Evolutionary conservation across 352 stramenopile genomes (phyloP), one percentile per base, ranked within the genome.

Genomic region (Plasmopara halstedii): DNA sequence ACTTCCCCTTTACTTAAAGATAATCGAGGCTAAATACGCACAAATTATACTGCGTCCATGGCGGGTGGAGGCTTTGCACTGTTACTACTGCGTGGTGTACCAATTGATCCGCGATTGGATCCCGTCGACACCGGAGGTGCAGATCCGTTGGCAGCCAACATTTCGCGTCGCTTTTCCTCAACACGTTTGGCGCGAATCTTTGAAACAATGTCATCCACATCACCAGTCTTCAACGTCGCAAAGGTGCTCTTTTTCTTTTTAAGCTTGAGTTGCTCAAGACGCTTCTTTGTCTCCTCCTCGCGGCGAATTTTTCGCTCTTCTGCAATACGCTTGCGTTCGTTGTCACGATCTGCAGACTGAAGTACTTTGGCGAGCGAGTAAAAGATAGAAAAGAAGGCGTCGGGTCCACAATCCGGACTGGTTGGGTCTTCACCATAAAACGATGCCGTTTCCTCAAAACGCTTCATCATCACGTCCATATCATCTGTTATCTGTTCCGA

Each of bases 331-430:
- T 88, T 88, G 37, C 80, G 80, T 49, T 92, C 80, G 23, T 92
- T 92, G 47, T 92, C 80, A 14, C 77, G 80, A 46, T 88, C 80
- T 0, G 80, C 80, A 0, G 75, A 75, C 60, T 89, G 77, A 31
- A 92, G 53, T 17, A 89, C 59, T 58, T 92, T 88, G 5, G 75
- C 75, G 50, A 89, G 89, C 43, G 77, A 89, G 37, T 87, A 84
- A 20, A 92, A 88, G 40, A 92, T 86, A 14, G 77, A 88, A 49
- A 92, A 92, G 46, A 92, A 92, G 10, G 71, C 58, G 27, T 92
- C 77, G 0, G 80, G 80, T 2, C 77, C 77, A 34, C 66, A 79
- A 32, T 88, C 77, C 2, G 69, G 65, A n/a, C 65, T 86, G 27
- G 73, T 57, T 0, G 76, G 70, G 44, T 91, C 76, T 65, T 92